Evolutionary conservation across 106 monocot species (phyloP), one percentile per base, ranked within the genome.

Genomic region (Vanilla planifolia): DNA sequence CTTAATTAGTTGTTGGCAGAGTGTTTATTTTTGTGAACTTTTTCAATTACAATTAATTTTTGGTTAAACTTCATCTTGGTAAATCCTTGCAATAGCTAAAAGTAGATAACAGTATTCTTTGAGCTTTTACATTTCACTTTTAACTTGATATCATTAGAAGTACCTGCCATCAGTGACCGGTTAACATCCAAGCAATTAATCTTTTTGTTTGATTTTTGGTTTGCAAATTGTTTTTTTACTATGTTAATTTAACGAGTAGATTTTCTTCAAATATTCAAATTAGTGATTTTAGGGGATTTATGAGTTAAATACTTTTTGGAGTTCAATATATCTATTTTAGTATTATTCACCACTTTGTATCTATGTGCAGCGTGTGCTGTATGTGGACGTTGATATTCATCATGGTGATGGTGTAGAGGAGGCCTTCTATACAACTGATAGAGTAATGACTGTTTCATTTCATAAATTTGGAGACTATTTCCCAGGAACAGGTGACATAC

Each of bases 391-490:
- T 39, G 86, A 86, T 72, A 81, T 86, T 48, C 86, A 86, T 63
- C 86, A 86, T 62, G 86, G 86, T 17, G 86, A 86, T 46, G 86
- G 86, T 27, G 86, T 86, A 10, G 86, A 86, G 55, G 86, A 86
- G 57, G 86, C 86, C 26, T 86, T 86, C 71, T 86, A 81, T 57
- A 86, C 86, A 37, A 86, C 86, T 42, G 81, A 86, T 24, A 73
- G 86, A 47, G 86, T 86, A 25, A 86, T 86, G 86, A 86, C 86
- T 0, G 81, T 86, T 47, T 86, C 86, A 9, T 86, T 86, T 48
- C 86, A 86, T 48, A 86, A 86, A 64, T 86, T 81, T 59, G 86
- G 81, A 37, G 81, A 81, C 60, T 86, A 86, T 51, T 86, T 86
- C 26, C 86, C 86, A 23, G 81, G 86, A 33, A 86, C 86, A 33